phyloP scores from a whole-genome alignment of 2,329 filamentous ascomycete species.

The Trichoderma hamatum region DNA sequence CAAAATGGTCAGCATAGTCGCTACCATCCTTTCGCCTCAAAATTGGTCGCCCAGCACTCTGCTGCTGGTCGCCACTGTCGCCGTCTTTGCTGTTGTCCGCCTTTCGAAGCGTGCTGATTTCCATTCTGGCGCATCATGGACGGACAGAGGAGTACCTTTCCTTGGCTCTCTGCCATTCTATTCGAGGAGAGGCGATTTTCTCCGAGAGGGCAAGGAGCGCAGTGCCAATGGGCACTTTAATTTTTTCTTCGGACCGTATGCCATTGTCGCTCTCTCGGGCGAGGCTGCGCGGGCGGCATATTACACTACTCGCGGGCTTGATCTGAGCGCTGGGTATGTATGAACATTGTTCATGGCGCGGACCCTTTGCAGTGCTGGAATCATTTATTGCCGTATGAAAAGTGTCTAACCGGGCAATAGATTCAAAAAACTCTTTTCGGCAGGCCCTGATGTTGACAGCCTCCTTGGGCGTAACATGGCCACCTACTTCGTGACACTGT shows the following conservation, averaged over 20 bases:
- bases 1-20: slow-evolving; percentile 17
- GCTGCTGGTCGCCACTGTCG: slow-evolving; percentile 18
- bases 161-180: slow-evolving; percentile 52
- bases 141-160: slow-evolving; percentile 43
- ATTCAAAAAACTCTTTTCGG: slow-evolving; percentile 39
- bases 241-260: slow-evolving; percentile 51
- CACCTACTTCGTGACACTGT: slow-evolving; percentile 35
- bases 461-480: slow-evolving; percentile 32
- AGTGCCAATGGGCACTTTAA: slow-evolving; percentile 49
- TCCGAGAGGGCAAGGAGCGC: slow-evolving; percentile 37
- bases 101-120: slow-evolving; percentile 30
- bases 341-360: neutral
- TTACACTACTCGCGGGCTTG: slow-evolving; percentile 49
- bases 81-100: slow-evolving; percentile 17
- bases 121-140: slow-evolving; percentile 33
- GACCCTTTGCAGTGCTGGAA: neutral
- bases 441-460: slow-evolving; percentile 33
- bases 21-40: slow-evolving; percentile 21
- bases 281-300: slow-evolving; percentile 47
- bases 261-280: slow-evolving; percentile 50
- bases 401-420: slow-evolving; percentile 24
- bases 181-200: slow-evolving; percentile 50
- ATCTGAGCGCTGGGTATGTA: slow-evolving; percentile 47
- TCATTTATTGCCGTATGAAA: neutral
- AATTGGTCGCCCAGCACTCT: slow-evolving; percentile 26